Base-by-base conservation (phyloP, 2,329 filamentous ascomycete species). In the Fusarium setosum region DNA sequence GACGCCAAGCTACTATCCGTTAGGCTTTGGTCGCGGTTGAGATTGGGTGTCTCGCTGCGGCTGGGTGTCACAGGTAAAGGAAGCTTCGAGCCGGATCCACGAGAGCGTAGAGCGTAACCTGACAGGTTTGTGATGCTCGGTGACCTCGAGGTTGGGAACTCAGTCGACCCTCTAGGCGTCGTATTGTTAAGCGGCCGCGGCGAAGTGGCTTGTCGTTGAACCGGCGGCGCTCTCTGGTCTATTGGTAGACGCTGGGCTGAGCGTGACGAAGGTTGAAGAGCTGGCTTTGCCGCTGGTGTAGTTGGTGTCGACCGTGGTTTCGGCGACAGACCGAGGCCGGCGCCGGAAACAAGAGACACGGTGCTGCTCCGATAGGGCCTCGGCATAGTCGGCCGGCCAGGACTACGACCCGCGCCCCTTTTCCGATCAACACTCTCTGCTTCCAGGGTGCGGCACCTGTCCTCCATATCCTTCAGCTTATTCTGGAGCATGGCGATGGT, bases 1-100 rank as follows among this genome's bases (percentile, higher is more conserved):
- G 79, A 81, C 0, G 76, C 63, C 75, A 81, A 77, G 71, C 79
- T 82, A 67, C 78, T 81, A 53, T 82, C 80, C 12, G 80, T 79
- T 52, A 79, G 73, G 45, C 77, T 81, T 23, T 73, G 74, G 32
- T 81, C 78, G 13, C 73, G 74, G 45, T 69, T 67, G 24, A 77
- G 67, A 7, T 66, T 72, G 3, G 80, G 79, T 1, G 79, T 80
- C 24, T 68, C 73, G 15, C 73, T 74, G 13, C 77, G 73, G 57
- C 73, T 77, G 1, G 78, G 79, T 3, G 79, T 81, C 15, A 77
- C 68, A 15, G 78, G 75, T 5, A 79, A 68, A 1, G 80, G 80
- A 4, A 81, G 70, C 45, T 76, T 78, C 3, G 80, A 81, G 18
- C 70, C 76, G 2, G 79, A 80, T 37, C 70, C 74, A 24, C 74